phyloP scores from a whole-genome alignment of 2,329 filamentous ascomycete genomes.

The Leptographium galeiforme region DNA sequence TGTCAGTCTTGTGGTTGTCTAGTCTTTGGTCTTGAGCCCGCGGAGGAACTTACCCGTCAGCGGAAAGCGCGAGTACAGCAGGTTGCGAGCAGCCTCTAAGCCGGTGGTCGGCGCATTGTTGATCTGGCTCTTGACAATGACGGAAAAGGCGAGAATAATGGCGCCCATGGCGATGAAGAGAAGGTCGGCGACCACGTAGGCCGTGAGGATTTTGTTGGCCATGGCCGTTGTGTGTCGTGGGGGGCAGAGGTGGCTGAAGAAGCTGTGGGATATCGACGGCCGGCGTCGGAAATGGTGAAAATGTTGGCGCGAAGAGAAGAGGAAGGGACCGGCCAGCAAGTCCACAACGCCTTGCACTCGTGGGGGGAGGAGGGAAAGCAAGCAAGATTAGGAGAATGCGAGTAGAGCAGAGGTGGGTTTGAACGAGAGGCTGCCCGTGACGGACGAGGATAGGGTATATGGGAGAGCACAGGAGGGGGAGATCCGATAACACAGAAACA shows the following conservation, averaged over 20 bases:
- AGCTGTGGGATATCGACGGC: not conserved
- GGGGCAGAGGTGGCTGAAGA: too few relatives aligned
- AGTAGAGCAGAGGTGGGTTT: not conserved
- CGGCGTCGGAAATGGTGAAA: slow-evolving; percentile 3
- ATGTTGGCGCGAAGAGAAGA: not conserved
- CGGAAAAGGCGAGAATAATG: slow-evolving; percentile 40
- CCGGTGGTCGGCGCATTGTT: slow-evolving; percentile 30
- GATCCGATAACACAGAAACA: not conserved
- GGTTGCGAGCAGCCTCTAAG: slow-evolving; percentile 32
- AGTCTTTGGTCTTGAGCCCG: not conserved
- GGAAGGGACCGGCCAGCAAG: not conserved
- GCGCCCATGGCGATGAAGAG: slow-evolving; percentile 40
- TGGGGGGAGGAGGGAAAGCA: not conserved
- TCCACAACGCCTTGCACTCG: not conserved
- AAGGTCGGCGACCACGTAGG: slow-evolving; percentile 33
- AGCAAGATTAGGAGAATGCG: too few relatives aligned
- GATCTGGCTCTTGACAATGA: slow-evolving; percentile 35
- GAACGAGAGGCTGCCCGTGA: not conserved
- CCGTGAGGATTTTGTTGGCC: slow-evolving; percentile 40
- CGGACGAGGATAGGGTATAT: not conserved
- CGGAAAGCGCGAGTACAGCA: slow-evolving; percentile 40
- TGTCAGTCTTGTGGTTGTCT: not conserved
- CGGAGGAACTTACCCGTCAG: slow-evolving; percentile 25
- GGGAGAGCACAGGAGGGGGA: not conserved
- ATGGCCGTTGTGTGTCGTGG: slow-evolving; percentile 19